Percentiles rank a stretch among this genome's conserved stretches.
Evolutionary conservation across 1,284 basidiomycete species (phyloP).

Genomic region (Apiotrichum gracile): DNA sequence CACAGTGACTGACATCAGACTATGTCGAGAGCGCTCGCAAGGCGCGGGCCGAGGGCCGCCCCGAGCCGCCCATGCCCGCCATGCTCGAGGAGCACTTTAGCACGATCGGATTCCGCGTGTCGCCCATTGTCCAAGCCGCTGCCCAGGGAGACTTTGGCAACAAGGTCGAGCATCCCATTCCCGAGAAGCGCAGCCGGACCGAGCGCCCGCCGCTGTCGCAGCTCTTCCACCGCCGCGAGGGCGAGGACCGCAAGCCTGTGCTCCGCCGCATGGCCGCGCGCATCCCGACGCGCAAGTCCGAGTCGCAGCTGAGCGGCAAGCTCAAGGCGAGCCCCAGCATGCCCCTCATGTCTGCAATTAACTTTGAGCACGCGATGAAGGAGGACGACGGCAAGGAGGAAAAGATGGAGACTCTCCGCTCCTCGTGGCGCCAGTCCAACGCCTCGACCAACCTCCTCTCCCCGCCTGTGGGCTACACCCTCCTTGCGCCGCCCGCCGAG

Average conservation of each 20-base stretch:
- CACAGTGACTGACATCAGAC: constrained; percentile 7
- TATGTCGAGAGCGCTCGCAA: constrained; percentile 43
- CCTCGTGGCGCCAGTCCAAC: not conserved
- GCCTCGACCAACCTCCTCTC: not conserved
- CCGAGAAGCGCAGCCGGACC: not conserved
- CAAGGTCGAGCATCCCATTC: not conserved
- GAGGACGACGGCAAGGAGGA: not conserved
- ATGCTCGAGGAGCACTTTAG: constrained; percentile 33
- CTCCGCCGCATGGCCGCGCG: not conserved
- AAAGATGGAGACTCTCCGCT: not conserved
- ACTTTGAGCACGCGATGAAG: not conserved
- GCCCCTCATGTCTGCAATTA: no score
- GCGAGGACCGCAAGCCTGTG: not conserved
- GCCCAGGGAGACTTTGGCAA: not conserved
- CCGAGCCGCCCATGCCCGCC: constrained; percentile 30
- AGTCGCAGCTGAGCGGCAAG: not conserved
- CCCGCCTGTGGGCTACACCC: not conserved
- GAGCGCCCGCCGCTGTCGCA: not conserved
- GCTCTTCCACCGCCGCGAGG: not conserved
- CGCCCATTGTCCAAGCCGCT: not conserved
- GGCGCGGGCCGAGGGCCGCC: constrained; percentile 38
- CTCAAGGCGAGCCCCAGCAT: not conserved
- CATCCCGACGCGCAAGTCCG: not conserved
- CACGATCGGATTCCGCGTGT: constrained; percentile 20
- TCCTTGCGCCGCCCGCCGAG: not conserved